Evolutionary conservation across 768 basidiomycete species (phyloP).

Genomic region (Floccularia luteovirens): DNA sequence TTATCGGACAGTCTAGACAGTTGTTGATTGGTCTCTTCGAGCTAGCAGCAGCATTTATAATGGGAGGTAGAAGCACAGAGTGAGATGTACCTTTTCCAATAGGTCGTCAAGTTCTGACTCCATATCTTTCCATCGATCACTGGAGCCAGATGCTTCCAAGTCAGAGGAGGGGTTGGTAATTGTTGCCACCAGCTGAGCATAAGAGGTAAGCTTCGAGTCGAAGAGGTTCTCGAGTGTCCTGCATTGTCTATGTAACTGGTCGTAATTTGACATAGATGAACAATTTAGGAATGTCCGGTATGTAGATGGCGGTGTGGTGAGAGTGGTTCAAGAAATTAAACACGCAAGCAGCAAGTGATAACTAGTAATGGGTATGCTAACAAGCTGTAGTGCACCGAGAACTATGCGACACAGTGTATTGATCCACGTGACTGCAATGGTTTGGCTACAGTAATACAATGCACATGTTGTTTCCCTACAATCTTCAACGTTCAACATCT

Average conservation of each 20-base stretch:
- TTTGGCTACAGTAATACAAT: no score
- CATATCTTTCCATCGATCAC: constrained; percentile 72
- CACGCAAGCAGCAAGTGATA: no score
- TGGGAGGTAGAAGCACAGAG: constrained; percentile 2
- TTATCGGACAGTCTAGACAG: constrained; percentile 60
- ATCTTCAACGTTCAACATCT: no score
- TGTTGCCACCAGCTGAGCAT: constrained; percentile 75
- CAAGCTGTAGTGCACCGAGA: no score
- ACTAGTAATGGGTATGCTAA: no score
- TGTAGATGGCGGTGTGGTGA: no score
- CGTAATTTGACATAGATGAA: constrained; percentile 87
- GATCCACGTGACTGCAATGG: no score
- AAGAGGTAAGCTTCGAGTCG: constrained; percentile 85
- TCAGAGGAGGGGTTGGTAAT: constrained; percentile 50
- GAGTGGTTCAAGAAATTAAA: no score
- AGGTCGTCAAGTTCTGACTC: constrained; percentile 85
- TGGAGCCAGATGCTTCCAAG: constrained; percentile 63
- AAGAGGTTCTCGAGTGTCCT: constrained; percentile 91
- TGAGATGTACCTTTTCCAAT: constrained; percentile 60
- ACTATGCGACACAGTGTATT: no score
- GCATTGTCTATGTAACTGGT: constrained; percentile 85
- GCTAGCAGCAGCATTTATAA: constrained; percentile 29
- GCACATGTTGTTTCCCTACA: no score
- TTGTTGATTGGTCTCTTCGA: constrained; percentile 82
- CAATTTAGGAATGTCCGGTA: no score